Evolutionary conservation across 2,329 filamentous ascomycete species (phyloP), one percentile per base, ranked within the genome.

Genomic region (Madurella mycetomatis): DNA sequence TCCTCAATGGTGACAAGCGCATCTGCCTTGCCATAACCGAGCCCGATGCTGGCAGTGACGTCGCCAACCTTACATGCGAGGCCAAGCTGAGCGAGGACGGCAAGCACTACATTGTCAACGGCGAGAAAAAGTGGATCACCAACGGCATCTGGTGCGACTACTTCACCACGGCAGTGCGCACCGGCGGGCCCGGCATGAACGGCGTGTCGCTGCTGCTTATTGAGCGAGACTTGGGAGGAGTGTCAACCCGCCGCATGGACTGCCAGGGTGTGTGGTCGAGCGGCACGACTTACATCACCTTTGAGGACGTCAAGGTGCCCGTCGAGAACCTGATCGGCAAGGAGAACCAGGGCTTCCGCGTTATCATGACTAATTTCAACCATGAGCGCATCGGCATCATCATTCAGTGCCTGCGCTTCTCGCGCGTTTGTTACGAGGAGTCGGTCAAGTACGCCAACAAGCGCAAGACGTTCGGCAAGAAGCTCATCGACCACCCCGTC

Each of bases 121-220:
- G 94, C 52, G 92, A 96, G 83, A 97, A 99, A 87, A 99, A 99
- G 77, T 97, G 94, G 92, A 97, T 97, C 73, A 97, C 92, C 66
- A 99, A 99, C 74, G 94, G 94, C 67, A 84, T 96, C 67, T 96
- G 91, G 90, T 83, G 80, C 59, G 94, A 99, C 72, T 99, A 97
- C 78, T 97, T 97, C 79, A 97, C 94, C 52, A 95, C 90, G 13
- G 94, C 92, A 25, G 94, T 99, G 40, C 87, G 94, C 57, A 99
- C 94, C 12, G 91, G 88, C 60, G 87, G 85, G 34, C 77, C 83
- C 19, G 94, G 94, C 62, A 97, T 96, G 92, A 92, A 92, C 68
- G 94, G 94, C 56, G 81, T 99, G 58, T 90, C 85, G 31, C 81
- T 97, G 49, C 83, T 99, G 49, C 86, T 99, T 56, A 96, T 99